phyloP scores from a whole-genome alignment of 805 yeast species.

The Nakazawaea holstii region DNA sequence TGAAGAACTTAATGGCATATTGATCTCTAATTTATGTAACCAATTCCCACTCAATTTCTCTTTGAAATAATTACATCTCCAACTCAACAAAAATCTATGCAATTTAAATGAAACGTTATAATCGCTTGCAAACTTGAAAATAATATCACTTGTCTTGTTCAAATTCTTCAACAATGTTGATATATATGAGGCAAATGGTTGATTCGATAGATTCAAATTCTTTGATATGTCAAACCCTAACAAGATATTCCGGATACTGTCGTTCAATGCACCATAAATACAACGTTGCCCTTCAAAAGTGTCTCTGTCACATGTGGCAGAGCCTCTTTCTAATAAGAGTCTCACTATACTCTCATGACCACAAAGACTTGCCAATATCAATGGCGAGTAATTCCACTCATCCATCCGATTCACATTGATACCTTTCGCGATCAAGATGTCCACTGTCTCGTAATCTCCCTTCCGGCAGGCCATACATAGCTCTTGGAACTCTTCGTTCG shows the following conservation, averaged over 20 bases:
- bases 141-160: slow-evolving; percentile 27
- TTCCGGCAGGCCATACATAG: slow-evolving; percentile 62
- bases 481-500: slow-evolving; percentile 32
- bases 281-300: slow-evolving; percentile 78
- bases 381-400: slow-evolving; percentile 71
- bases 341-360: slow-evolving; percentile 67
- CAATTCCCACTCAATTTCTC: slow-evolving; percentile 20
- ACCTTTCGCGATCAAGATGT: slow-evolving; percentile 47
- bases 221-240: slow-evolving; percentile 61
- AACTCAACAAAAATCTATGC: slow-evolving; percentile 37
- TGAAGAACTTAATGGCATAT: slow-evolving; percentile 21
- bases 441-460: slow-evolving; percentile 66
- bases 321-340: slow-evolving; percentile 53
- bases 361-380: slow-evolving; percentile 67
- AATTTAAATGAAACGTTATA: slow-evolving; percentile 16
- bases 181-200: slow-evolving; percentile 71
- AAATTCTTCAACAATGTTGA: slow-evolving; percentile 35
- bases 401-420: slow-evolving; percentile 52
- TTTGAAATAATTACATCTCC: slow-evolving; percentile 29
- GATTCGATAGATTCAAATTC: slow-evolving; percentile 51
- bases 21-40: slow-evolving; percentile 12
- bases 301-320: slow-evolving; percentile 70
- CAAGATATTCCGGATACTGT: slow-evolving; percentile 53
- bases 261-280: slow-evolving; percentile 72
- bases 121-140: slow-evolving; percentile 20